Conservation (phyloP, 1,284 basidiomycete genomes). For the Papiliotrema fonsecae region DNA sequence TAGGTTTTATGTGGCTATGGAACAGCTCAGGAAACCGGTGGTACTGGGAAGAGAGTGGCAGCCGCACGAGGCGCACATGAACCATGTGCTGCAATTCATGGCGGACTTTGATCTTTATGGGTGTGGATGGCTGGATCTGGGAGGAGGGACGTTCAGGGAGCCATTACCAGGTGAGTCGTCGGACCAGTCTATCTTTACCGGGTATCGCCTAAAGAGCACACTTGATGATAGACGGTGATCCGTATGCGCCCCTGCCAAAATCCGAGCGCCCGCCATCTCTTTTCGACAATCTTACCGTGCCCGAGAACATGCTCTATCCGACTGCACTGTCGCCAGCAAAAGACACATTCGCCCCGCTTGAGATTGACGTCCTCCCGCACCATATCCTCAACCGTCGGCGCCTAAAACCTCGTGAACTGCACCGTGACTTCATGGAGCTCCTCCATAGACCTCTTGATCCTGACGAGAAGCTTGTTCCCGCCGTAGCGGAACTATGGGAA, state of each 20-base stretch:
- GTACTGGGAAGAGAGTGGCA: slow-evolving; percentile 73
- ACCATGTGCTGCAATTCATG: slow-evolving; percentile 86
- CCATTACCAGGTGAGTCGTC: slow-evolving; percentile 50
- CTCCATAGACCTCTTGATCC: slow-evolving; percentile 52
- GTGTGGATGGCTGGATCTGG: slow-evolving; percentile 77
- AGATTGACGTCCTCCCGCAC: slow-evolving; percentile 75
- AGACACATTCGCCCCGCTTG: slow-evolving; percentile 68
- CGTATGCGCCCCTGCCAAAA: slow-evolving; percentile 22
- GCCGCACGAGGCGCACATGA: slow-evolving; percentile 85
- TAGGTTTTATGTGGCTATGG: slow-evolving; percentile 62
- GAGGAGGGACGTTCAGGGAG: slow-evolving; percentile 51
- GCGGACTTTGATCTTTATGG: slow-evolving; percentile 94
- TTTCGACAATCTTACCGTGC: slow-evolving; percentile 33
- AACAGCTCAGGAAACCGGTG: slow-evolving; percentile 72
- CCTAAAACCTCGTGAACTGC: slow-evolving; percentile 64
- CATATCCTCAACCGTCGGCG: slow-evolving; percentile 78
- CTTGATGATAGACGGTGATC: slow-evolving; percentile 32
- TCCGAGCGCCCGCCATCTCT: slow-evolving; percentile 11
- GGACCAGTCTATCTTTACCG: too few species aligned
- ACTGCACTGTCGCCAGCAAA: slow-evolving; percentile 54
- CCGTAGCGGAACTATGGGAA: slow-evolving; percentile 91
- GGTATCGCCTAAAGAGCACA: neutral
- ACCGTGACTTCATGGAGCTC: slow-evolving; percentile 65
- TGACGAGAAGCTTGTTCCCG: slow-evolving; percentile 73
- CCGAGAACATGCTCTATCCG: slow-evolving; percentile 34